Percentiles rank a stretch among this genome's conserved stretches.
Conservation (phyloP, 139 green algal genomes). For the Tetradesmus obliquus region DNA sequence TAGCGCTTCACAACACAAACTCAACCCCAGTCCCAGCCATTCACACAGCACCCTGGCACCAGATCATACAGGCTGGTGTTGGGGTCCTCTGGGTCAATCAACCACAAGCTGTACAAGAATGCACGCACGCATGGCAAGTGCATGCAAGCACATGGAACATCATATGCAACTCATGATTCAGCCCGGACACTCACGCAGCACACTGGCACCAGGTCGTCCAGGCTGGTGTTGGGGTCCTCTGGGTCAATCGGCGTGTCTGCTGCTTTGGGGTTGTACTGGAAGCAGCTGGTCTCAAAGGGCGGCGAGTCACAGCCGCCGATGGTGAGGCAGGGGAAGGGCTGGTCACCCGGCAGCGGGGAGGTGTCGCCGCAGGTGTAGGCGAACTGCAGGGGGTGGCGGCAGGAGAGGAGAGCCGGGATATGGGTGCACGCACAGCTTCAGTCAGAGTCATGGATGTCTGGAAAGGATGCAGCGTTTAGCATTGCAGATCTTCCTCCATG, state of each 20-base stretch:
- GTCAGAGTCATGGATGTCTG: too few species aligned
- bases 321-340: not conserved
- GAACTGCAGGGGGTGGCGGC: not conserved
- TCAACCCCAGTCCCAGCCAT: not conserved
- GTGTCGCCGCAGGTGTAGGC: slow-evolving; percentile 15
- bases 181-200: too few species aligned
- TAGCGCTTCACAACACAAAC: too few species aligned
- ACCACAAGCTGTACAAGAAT: too few species aligned
- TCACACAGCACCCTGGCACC: not conserved
- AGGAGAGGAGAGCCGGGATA: not conserved
- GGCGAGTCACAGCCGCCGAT: not conserved
- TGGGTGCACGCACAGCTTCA: not conserved
- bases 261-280: not conserved
- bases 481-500: too few species aligned
- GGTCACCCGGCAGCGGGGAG: not conserved
- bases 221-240: not conserved
- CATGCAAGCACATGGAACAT: too few species aligned
- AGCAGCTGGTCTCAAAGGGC: not conserved
- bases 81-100: not conserved
- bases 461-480: too few species aligned
- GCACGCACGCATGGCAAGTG: too few species aligned
- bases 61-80: not conserved
- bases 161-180: too few species aligned
- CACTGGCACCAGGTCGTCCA: too few species aligned
- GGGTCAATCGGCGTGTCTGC: not conserved